A percentile compares a stretch with the other conserved stretches of the same genome.
These are phyloP conservation scores for Globisporangium camurandrum DNA, from an alignment of 352 stramenopile species.

Conservation along the genomic window DNA sequence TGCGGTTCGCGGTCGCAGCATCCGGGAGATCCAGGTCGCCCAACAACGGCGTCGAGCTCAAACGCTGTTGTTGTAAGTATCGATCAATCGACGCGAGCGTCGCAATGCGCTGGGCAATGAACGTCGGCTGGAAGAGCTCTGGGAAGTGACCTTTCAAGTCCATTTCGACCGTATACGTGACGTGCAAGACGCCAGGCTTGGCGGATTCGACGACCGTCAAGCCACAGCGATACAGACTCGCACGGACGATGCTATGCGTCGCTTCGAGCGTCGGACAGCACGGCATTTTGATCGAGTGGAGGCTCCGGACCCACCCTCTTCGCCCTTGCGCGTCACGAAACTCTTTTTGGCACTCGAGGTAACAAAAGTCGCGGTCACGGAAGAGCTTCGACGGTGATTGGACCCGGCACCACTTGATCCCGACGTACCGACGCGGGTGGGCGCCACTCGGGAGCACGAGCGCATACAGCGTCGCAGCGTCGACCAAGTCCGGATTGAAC, in stretches of 20 bases:
- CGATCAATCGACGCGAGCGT: constrained; percentile 66
- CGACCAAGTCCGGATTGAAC: constrained; percentile 71
- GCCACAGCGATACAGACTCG: constrained; percentile 73
- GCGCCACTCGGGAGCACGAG: constrained; percentile 61
- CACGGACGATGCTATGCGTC: constrained; percentile 58
- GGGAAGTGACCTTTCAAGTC: constrained; percentile 79
- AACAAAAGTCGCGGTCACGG: constrained; percentile 75
- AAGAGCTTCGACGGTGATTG: constrained; percentile 69
- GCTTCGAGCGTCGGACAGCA: constrained; percentile 44
- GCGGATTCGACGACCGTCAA: constrained; percentile 72
- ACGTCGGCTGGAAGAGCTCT: constrained; percentile 54
- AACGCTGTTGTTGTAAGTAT: constrained; percentile 67
- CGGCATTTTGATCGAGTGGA: constrained; percentile 53
- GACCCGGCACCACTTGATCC: constrained; percentile 76
- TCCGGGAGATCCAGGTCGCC: constrained; percentile 63
- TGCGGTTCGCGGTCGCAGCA: not conserved
- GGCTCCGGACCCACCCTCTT: constrained; percentile 43
- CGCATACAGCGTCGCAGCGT: constrained; percentile 67
- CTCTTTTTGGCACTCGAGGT: constrained; percentile 82
- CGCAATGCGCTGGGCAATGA: constrained; percentile 61
- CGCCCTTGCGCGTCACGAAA: constrained; percentile 55
- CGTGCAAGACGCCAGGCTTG: constrained; percentile 59
- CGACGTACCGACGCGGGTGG: constrained; percentile 67
- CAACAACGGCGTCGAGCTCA: constrained; percentile 69
- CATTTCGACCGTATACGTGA: constrained; percentile 82